Conservation (phyloP, 108 stramenopile genomes). For the Cyclotella atomus region DNA sequence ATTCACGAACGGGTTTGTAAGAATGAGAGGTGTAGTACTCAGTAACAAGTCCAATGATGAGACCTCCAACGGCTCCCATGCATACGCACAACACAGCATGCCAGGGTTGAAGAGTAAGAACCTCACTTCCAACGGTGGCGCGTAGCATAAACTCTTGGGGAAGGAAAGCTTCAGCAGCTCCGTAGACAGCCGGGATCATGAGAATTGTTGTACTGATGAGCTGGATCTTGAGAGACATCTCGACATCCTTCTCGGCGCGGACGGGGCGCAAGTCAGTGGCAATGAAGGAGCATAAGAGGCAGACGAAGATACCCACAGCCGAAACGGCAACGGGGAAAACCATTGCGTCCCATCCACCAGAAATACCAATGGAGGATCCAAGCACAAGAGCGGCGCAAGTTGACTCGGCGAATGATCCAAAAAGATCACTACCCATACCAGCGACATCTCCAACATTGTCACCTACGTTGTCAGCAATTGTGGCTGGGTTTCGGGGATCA, state of each 20-base stretch:
- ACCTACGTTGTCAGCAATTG: slow-evolving; percentile 99
- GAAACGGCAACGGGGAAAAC: slow-evolving; percentile 96
- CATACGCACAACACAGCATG: slow-evolving; percentile 75
- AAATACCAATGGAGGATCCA: slow-evolving; percentile 84
- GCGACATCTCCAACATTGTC: slow-evolving; percentile 99
- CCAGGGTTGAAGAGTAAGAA: slow-evolving; percentile 64
- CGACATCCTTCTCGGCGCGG: slow-evolving; percentile 85
- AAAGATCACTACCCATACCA: slow-evolving; percentile 99
- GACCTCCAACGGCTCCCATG: slow-evolving; percentile 94
- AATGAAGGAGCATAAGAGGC: slow-evolving; percentile 94
- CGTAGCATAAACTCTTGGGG: slow-evolving; percentile 74
- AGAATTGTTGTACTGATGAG: slow-evolving; percentile 95
- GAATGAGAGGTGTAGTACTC: slow-evolving; percentile 99
- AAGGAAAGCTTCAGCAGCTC: slow-evolving; percentile 81
- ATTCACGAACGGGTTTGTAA: slow-evolving; percentile 93
- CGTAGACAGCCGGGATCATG: slow-evolving; percentile 92
- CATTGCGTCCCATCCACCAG: slow-evolving; percentile 94
- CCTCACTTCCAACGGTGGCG: slow-evolving; percentile 66
- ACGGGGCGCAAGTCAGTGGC: slow-evolving; percentile 95
- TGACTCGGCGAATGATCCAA: slow-evolving; percentile 97
- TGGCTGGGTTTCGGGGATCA: slow-evolving; percentile 99
- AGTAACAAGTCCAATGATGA: slow-evolving; percentile 96
- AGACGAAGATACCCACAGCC: slow-evolving; percentile 95
- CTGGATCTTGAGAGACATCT: slow-evolving; percentile 92
- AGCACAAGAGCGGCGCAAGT: slow-evolving; percentile 98